Base-by-base conservation (phyloP, 1,139 yeast genomes). In the Debaryomyces sp. region DNA sequence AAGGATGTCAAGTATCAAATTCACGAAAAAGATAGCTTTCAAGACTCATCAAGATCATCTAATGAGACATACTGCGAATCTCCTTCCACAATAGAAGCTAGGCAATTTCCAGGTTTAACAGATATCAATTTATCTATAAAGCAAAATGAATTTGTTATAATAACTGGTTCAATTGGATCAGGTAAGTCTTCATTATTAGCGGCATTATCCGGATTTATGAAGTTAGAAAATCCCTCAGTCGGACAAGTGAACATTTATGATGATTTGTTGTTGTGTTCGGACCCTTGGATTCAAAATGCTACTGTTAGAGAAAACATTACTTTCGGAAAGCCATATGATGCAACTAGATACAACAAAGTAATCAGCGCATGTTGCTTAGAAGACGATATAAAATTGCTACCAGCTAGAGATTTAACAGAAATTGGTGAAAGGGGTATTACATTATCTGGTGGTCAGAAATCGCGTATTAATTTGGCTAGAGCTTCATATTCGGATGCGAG, bases 231-330 rank as follows among this genome's bases (percentile, higher is more conserved):
- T 47, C 66, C 64, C 1, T 49, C 51, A 6, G 42, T 50, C 2
- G 78, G 76, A 24, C 46, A 54, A 5, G 52, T 73, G 43, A 56
- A 51, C 6, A 58, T 70, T 13, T 59, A 64, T 46, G 68, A 67
- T 23, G 67, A 64, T 27, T 55, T 66, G 34, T 57, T 72, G 35
- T 60, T 71, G 37, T 71, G 78, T 50, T 61, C 71, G 10, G 56
- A 63, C 10, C 77, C 78, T 17, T 75, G 80, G 80, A 73, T 75
- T 47, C 79, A 75, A 60, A 75, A 74, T 53, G 65, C 78, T 12
- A 71, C 78, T 23, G 71, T 75, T 18, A 63, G 74, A 44, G 73
- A 72, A 35, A 75, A 75, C 56, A 74, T 75, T 36, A 50, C 65
- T 33, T 75, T 75, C 55, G 78, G 79, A 10, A 58, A 62, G 37